Evolutionary conservation across 345 rosid species (phyloP), one percentile per base, ranked within the genome.

Genomic region (Salix dunnii): DNA sequence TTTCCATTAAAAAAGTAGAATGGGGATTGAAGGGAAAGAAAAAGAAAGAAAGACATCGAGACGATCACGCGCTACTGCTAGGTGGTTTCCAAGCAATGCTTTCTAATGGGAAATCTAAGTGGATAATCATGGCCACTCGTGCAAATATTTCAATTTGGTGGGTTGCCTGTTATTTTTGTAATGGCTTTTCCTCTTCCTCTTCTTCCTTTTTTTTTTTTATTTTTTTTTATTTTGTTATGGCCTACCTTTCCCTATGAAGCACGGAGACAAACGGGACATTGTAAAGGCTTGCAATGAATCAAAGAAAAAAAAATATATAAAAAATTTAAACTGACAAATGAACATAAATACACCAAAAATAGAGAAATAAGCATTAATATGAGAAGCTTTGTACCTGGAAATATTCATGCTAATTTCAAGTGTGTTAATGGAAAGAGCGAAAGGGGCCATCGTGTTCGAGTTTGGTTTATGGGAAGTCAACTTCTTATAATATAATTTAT

Each of bases 81-180:
- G 28, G 23, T 27, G 28, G 28, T 25, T 23, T 23, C 63, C 28
- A 23, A 10, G 16, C 14, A 49, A 49, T 23, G 14, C 28, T 74
- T 74, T 3, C 21, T 18, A 48, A 30, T 13, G 62, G 61, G 65
- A 48, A 21, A 30, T 40, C 33, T 4, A 5, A n/a, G 68, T 40
- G 46, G 60, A 76, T 58, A 10, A 17, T 43, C 28, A 18, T 16
- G 5, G 11, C 17, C 61, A 33, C 79, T 77, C 40, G 53, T 77
- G 70, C 71, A 36, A 48, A 36, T 10, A 61, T 72, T 27, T 55
- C 51, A 67, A 76, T 68, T 25, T 58, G 63, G 49, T 35, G 65
- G 72, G 72, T 14, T 25, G 67, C 62, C 62, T n/a, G 3, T 23
- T 1, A 10, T 55, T 55, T n/a, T 21, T 7, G 61, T 49, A 2